phyloP scores from a whole-genome alignment of 2,329 filamentous ascomycete genomes.

The Aschersonia sp. region DNA sequence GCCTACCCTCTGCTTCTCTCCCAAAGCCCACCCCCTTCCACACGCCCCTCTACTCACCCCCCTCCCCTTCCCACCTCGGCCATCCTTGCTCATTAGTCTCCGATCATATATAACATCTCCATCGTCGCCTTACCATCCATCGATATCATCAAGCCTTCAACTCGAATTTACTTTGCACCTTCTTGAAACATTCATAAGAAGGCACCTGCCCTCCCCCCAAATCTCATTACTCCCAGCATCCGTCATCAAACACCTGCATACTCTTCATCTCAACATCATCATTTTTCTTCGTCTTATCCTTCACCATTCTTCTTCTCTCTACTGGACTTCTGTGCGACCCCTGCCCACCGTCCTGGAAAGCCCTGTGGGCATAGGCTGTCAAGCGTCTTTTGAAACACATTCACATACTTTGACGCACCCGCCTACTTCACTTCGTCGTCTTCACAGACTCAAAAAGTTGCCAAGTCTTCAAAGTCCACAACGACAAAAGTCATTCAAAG shows the following conservation, averaged over 20 bases:
- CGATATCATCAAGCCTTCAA: conserved; percentile 3
- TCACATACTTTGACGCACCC: neutral
- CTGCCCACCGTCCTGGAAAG: neutral
- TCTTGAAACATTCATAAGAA: conserved; percentile 1
- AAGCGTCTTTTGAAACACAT: neutral
- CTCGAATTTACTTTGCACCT: neutral
- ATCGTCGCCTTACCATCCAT: conserved; percentile 3
- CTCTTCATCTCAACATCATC: neutral
- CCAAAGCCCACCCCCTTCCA: neutral
- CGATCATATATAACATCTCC: conserved; percentile 7
- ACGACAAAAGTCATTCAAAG: neutral
- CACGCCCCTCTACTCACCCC: conserved; percentile 1
- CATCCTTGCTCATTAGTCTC: conserved; percentile 5
- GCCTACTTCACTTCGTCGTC: too few relatives aligned
- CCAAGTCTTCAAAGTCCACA: too few relatives aligned
- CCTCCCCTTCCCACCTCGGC: conserved; percentile 1
- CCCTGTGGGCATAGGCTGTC: neutral
- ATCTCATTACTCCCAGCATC: neutral
- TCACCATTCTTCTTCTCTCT: neutral
- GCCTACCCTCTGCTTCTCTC: neutral
- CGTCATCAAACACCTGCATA: neutral
- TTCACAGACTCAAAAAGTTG: too few relatives aligned
- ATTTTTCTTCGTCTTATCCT: neutral
- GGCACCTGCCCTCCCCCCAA: neutral
- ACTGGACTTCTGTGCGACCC: neutral